Evolutionary conservation across 345 rosid genomes (phyloP).

Genomic region (Heritiera littoralis): DNA sequence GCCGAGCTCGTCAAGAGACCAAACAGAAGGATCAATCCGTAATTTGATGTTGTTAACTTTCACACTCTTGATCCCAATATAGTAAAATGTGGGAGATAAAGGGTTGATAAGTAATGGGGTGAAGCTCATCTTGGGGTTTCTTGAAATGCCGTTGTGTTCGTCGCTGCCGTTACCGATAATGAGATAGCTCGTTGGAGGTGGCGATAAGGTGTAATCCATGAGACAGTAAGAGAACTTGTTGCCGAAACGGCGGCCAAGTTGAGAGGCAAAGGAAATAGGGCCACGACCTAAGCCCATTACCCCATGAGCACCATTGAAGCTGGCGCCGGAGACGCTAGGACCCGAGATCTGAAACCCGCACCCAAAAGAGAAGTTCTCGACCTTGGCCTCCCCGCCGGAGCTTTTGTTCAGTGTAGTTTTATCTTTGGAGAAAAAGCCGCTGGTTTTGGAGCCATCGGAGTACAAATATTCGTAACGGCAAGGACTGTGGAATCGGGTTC

Average conservation of each 20-base stretch:
- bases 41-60: constrained; percentile 49
- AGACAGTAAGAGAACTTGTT: constrained; percentile 82
- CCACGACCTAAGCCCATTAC: constrained; percentile 92
- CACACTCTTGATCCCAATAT: constrained; percentile 48
- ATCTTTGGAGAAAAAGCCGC: constrained; percentile 71
- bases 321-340: constrained; percentile 60
- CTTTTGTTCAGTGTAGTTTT: constrained; percentile 59
- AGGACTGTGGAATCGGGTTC: constrained; percentile 67
- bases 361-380: constrained; percentile 59
- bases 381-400: constrained; percentile 39
- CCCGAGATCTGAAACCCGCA: constrained; percentile 81
- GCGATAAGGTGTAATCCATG: constrained; percentile 78
- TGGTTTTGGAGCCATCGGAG: constrained; percentile 65
- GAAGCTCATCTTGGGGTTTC: constrained; percentile 35
- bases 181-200: constrained; percentile 79
- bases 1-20: constrained; percentile 68
- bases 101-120: constrained; percentile 67
- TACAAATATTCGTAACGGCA: constrained; percentile 76
- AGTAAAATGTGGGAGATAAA: constrained; percentile 72
- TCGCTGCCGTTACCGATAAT: constrained; percentile 46
- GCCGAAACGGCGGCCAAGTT: constrained; percentile 75
- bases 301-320: constrained; percentile 80
- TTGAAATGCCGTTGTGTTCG: constrained; percentile 16
- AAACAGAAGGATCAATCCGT: constrained; percentile 62
- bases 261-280: constrained; percentile 75